Percentiles rank a stretch among this genome's conserved stretches.
These are phyloP conservation scores for Aspergillus thermomutatus DNA, from an alignment of 2,329 filamentous ascomycete genomes.

Conservation along the genomic window DNA sequence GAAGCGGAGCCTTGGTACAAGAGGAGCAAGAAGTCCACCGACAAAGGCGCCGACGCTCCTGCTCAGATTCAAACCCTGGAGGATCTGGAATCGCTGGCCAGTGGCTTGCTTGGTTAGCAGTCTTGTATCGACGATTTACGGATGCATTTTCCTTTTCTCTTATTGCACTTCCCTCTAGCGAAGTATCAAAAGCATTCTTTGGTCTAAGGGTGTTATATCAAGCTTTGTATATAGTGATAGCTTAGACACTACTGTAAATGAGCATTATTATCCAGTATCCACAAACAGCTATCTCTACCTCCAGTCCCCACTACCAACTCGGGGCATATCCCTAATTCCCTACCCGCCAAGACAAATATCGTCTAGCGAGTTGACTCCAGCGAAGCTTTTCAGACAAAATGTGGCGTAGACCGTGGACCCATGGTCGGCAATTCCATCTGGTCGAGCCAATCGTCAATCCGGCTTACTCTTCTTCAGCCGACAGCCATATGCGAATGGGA, in stretches of 20 bases:
- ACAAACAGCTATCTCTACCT: neutral
- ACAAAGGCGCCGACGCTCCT: conserved; percentile 13
- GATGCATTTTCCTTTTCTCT: conserved; percentile 12
- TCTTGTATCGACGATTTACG: conserved; percentile 10
- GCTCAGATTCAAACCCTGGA: conserved; percentile 42
- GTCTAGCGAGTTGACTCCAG: no score
- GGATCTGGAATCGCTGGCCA: conserved; percentile 47
- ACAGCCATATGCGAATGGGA: no score
- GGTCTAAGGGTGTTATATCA: conserved; percentile 9
- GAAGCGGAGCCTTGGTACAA: conserved; percentile 17
- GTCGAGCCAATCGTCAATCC: no score
- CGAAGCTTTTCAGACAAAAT: no score
- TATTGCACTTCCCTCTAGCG: conserved; percentile 19
- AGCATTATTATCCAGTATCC: neutral
- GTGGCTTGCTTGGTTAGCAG: conserved; percentile 38
- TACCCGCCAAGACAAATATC: no score
- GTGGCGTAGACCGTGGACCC: no score
- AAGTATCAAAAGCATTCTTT: conserved; percentile 24
- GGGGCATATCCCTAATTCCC: no score
- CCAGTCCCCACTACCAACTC: conserved; percentile 5
- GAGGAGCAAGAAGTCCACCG: conserved; percentile 23
- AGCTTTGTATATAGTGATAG: conserved; percentile 6
- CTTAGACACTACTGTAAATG: neutral
- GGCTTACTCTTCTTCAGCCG: no score
- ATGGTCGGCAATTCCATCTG: no score